Evolutionary conservation across 2,329 filamentous ascomycete genomes (phyloP).

Genomic region (Trichoderma semiorbis): DNA sequence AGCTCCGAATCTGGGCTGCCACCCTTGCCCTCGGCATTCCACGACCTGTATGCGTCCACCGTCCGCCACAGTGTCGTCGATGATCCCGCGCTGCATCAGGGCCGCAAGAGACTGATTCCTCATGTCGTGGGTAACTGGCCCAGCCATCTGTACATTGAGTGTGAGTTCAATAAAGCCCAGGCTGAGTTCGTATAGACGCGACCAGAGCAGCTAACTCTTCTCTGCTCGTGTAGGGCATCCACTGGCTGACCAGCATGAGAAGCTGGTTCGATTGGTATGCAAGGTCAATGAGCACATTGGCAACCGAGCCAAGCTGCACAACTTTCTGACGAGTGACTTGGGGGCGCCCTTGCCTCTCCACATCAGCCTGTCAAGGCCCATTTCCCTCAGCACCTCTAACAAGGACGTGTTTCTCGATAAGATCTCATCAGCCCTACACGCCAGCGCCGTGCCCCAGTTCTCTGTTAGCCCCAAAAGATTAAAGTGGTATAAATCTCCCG

Average conservation of each 20-base stretch:
- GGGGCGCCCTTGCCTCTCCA: constrained; percentile 78
- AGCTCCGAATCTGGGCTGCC: constrained; percentile 47
- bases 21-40: constrained; percentile 75
- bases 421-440: constrained; percentile 44
- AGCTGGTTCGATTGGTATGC: constrained; percentile 44
- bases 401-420: constrained; percentile 64
- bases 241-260: constrained; percentile 41
- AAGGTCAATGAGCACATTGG: constrained; percentile 34
- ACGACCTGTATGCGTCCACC: constrained; percentile 83
- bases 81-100: constrained; percentile 80
- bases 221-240: constrained; percentile 50
- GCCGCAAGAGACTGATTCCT: constrained; percentile 75
- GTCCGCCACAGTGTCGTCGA: constrained; percentile 74
- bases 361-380: constrained; percentile 81
- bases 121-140: constrained; percentile 92
- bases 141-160: constrained; percentile 88
- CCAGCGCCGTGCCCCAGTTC: constrained; percentile 32
- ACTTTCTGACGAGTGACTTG: constrained; percentile 73
- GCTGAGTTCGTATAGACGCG: too few relatives aligned
- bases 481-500: constrained; percentile 51
- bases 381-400: constrained; percentile 69
- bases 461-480: constrained; percentile 38
- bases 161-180: constrained; percentile 45
- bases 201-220: background rate
- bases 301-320: constrained; percentile 50